These are phyloP conservation scores for Moesziomyces sp. DNA, from an alignment of 1,284 basidiomycete genomes.

Conservation along the genomic window DNA sequence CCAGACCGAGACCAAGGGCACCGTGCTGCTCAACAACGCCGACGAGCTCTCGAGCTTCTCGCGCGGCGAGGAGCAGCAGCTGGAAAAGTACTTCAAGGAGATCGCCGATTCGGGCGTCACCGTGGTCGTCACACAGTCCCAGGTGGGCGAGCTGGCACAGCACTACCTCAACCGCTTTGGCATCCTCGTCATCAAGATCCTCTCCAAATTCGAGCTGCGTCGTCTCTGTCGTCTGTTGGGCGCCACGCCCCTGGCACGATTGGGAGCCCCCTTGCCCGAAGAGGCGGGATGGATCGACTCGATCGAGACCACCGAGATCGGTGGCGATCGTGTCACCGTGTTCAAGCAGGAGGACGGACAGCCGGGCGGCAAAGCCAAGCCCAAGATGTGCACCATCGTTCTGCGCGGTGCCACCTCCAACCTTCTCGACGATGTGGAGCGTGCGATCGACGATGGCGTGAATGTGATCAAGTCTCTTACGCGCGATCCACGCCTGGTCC, in stretches of 20 bases:
- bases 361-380: conserved; percentile 63
- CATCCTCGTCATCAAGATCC: conserved; percentile 95
- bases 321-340: conserved; percentile 96
- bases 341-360: conserved; percentile 77
- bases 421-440: conserved; percentile 92
- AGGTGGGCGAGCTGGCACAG: conserved; percentile 92
- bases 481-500: conserved; percentile 88
- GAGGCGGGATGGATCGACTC: conserved; percentile 94
- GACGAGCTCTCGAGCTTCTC: conserved; percentile 93
- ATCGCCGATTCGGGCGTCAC: conserved; percentile 95
- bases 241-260: conserved; percentile 92
- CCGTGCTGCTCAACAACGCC: conserved; percentile 93
- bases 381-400: conserved; percentile 65
- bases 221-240: conserved; percentile 93
- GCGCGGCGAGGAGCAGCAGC: conserved; percentile 83
- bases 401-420: conserved; percentile 87
- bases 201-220: conserved; percentile 97
- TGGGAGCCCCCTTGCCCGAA: conserved; percentile 94
- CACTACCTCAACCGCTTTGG: conserved; percentile 95
- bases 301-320: conserved; percentile 94
- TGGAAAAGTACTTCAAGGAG: conserved; percentile 77
- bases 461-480: conserved; percentile 94
- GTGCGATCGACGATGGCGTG: conserved; percentile 95
- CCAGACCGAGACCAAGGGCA: conserved; percentile 99
- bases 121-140: conserved; percentile 90